A percentile compares a stretch with the other conserved stretches of the same genome.
These are phyloP conservation scores for Gossypium gossypioides DNA, from an alignment of 441 rosid genomes.

Conservation along the genomic window DNA sequence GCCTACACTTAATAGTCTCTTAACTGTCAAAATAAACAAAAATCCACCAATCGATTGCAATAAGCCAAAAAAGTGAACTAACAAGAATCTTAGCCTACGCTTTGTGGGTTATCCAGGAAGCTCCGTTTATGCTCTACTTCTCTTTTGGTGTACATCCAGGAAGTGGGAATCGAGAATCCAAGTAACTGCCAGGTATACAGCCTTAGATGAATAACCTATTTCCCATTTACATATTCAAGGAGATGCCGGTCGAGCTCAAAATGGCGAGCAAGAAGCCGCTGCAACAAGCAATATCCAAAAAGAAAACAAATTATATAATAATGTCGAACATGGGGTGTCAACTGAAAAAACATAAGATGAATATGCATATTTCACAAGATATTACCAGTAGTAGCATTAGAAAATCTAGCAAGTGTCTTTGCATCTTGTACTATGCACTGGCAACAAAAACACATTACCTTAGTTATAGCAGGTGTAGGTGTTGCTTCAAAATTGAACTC, in stretches of 20 bases:
- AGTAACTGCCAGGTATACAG: background rate
- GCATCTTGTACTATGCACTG: background rate
- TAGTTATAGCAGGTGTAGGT: constrained; percentile 47
- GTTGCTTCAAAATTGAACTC: constrained; percentile 55
- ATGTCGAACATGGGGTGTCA: background rate
- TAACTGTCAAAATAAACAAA: background rate
- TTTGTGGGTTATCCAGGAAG: background rate
- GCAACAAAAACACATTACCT: constrained; percentile 33
- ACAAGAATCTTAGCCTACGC: background rate
- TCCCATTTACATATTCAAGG: constrained; percentile 57
- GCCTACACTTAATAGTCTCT: background rate
- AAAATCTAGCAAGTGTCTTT: background rate
- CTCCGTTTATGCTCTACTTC: background rate
- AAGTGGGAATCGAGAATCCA: background rate
- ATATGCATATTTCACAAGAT: background rate
- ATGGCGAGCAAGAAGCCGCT: constrained; percentile 54
- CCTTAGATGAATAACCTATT: constrained; percentile 25
- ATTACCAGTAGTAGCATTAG: background rate
- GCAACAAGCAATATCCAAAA: constrained; percentile 25
- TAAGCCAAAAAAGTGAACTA: background rate
- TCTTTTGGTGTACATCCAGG: background rate
- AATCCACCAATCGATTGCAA: background rate
- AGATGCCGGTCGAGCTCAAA: constrained; percentile 71
- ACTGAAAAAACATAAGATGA: background rate
- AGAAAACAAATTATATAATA: background rate